Base-by-base conservation (phyloP, 306 rosid species). In the Senna siamea region DNA sequence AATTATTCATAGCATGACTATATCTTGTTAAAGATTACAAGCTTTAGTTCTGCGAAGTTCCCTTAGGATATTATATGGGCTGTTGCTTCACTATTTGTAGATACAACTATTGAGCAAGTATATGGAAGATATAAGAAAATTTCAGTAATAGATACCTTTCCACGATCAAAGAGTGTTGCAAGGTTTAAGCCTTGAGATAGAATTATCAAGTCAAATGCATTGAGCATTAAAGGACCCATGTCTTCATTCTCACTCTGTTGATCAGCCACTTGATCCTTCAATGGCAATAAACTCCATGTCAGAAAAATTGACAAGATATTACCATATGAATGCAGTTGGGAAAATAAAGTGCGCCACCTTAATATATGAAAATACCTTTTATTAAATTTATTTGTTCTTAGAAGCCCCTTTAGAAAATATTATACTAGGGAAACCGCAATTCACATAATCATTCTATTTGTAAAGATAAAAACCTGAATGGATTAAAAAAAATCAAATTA, bases 151-250 rank as follows among this genome's bases (percentile, higher is more conserved):
- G 76, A 58, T 82, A 88, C 96, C 95, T 87, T 79, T 66, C 91
- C 90, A 30, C 90, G 91, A 63, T 92, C 96, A 56, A 92, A 90
- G 62, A 92, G 78, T 6, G 98, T 76, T 47, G 91, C 86, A 34
- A 92, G 96, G 85, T 92, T 92, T 74, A 92, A 83, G 64, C 98
- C 98, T 85, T 92, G 98, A 60, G 96, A 92, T 76, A 90, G 76
- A 86, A 88, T 82, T 70, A 90, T 88, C 75, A 92, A 72, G 85
- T 92, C 98, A 79, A 92, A 90, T 59, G 98, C 98, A 90, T 92
- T 88, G 41, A 90, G 92, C 77, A 84, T 76, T 52, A 92, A 79
- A 72, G 98, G 98, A 76, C 92, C 87, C 54, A 35, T 79, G 79
- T 90, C 84, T 73, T 87, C 95, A 58, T 76, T 84, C 52, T 89